phyloP scores from a whole-genome alignment of 2,329 filamentous ascomycete species.

The Cadophora malorum region DNA sequence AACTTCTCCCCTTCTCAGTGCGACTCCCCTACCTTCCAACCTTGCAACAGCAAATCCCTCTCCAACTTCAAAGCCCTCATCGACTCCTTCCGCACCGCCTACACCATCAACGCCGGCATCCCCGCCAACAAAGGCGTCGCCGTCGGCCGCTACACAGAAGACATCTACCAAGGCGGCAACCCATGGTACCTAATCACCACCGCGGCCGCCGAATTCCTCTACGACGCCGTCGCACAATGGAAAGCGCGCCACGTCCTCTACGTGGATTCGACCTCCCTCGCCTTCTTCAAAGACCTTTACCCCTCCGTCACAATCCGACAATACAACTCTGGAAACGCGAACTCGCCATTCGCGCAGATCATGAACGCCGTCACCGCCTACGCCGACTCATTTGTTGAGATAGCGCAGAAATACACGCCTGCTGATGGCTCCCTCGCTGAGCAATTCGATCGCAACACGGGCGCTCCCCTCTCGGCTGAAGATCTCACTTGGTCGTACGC shows the following conservation, averaged over 20 bases:
- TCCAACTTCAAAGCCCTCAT: conserved; percentile 79
- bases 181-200: conserved; percentile 81
- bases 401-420: conserved; percentile 57
- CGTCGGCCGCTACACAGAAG: conserved; percentile 72
- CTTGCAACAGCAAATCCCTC: conserved; percentile 59
- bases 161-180: conserved; percentile 78
- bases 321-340: conserved; percentile 64
- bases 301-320: conserved; percentile 65
- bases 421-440: conserved; percentile 67
- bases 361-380: conserved; percentile 68
- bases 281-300: conserved; percentile 74
- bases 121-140: conserved; percentile 65
- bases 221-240: conserved; percentile 78
- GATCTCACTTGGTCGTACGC: conserved; percentile 80
- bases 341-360: conserved; percentile 56
- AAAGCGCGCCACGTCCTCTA: conserved; percentile 64
- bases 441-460: conserved; percentile 65
- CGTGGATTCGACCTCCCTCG: conserved; percentile 67
- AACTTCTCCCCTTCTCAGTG: conserved; percentile 49
- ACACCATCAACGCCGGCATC: conserved; percentile 71
- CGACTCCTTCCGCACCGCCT: conserved; percentile 72
- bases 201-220: conserved; percentile 80
- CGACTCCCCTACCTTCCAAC: conserved; percentile 76
- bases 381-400: conserved; percentile 60
- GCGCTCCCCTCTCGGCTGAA: conserved; percentile 62